A percentile compares a stretch with the other conserved stretches of the same genome.
Evolutionary conservation across 768 basidiomycete species (phyloP).

Genomic region (Leccinum sublutescens): DNA sequence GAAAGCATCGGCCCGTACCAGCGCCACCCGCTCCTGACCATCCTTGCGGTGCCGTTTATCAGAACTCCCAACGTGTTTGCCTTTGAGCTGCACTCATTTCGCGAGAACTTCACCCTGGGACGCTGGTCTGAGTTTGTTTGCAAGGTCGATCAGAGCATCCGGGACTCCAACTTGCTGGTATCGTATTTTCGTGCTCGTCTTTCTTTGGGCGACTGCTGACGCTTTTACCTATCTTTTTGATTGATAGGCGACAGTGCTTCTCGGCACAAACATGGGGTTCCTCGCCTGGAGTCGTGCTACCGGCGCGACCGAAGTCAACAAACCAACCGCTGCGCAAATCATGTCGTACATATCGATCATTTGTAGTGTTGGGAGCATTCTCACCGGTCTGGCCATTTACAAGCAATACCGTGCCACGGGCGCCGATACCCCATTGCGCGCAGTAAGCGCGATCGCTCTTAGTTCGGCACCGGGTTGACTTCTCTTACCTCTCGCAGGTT

Average conservation of each 20-base stretch:
- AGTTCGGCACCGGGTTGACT: not conserved
- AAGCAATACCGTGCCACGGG: slow-evolving; percentile 35
- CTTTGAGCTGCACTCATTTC: slow-evolving; percentile 28
- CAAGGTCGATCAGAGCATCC: slow-evolving; percentile 32
- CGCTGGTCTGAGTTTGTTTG: slow-evolving; percentile 30
- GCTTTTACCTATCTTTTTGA: not conserved
- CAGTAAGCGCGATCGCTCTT: slow-evolving; percentile 14
- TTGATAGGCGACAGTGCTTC: slow-evolving; percentile 28
- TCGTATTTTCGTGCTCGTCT: not conserved
- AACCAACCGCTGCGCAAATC: slow-evolving; percentile 24
- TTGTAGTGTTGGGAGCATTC: slow-evolving; percentile 30
- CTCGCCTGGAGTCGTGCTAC: slow-evolving; percentile 19
- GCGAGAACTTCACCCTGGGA: slow-evolving; percentile 24
- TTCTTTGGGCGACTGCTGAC: not conserved
- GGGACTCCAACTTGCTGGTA: slow-evolving; percentile 33
- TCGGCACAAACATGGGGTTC: slow-evolving; percentile 26
- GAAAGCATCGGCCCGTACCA: slow-evolving; percentile 14
- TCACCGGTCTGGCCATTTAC: slow-evolving; percentile 29
- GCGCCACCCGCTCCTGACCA: slow-evolving; percentile 18
- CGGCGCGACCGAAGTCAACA: not conserved
- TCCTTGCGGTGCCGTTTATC: slow-evolving; percentile 24
- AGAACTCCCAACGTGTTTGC: slow-evolving; percentile 29
- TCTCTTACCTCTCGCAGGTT: slow-evolving; percentile 14
- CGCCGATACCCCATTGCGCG: slow-evolving; percentile 30
- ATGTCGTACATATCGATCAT: slow-evolving; percentile 30